phyloP scores from a whole-genome alignment of 768 basidiomycete species.

The Tulasnella sp. region DNA sequence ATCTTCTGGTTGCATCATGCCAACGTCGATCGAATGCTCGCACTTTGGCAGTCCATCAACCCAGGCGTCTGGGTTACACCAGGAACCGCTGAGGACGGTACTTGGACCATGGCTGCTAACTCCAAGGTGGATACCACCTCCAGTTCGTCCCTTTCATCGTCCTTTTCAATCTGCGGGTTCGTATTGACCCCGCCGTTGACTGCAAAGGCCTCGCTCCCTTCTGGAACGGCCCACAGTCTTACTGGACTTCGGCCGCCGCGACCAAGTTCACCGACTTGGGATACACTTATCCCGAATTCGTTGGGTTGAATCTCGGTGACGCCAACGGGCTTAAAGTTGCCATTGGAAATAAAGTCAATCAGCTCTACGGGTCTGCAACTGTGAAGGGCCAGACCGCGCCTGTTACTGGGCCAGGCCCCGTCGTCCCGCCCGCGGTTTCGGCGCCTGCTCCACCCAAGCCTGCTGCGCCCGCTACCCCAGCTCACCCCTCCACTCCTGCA shows the following conservation, averaged over 20 bases:
- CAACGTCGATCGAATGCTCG: constrained; percentile 8
- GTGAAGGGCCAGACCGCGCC: no score
- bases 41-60: constrained; percentile 8
- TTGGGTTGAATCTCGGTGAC: not conserved
- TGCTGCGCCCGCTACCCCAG: not conserved
- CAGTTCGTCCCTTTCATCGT: not conserved
- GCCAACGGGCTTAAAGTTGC: not conserved
- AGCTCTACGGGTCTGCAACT: constrained; percentile 2
- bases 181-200: not conserved
- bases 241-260: constrained; percentile 4
- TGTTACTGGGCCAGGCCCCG: no score
- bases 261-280: not conserved
- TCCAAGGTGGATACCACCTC: not conserved
- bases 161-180: not conserved
- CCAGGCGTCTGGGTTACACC: not conserved
- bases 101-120: not conserved
- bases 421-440: no score
- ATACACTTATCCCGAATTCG: constrained; percentile 13
- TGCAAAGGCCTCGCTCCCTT: constrained; percentile 10
- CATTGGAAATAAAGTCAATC: not conserved
- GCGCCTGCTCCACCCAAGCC: no score
- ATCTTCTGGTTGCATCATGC: constrained; percentile 16
- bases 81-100: not conserved
- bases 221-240: not conserved
- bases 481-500: not conserved